Base-by-base conservation (phyloP, 1,284 basidiomycete species). In the Cutaneotrichosporon sp. region DNA sequence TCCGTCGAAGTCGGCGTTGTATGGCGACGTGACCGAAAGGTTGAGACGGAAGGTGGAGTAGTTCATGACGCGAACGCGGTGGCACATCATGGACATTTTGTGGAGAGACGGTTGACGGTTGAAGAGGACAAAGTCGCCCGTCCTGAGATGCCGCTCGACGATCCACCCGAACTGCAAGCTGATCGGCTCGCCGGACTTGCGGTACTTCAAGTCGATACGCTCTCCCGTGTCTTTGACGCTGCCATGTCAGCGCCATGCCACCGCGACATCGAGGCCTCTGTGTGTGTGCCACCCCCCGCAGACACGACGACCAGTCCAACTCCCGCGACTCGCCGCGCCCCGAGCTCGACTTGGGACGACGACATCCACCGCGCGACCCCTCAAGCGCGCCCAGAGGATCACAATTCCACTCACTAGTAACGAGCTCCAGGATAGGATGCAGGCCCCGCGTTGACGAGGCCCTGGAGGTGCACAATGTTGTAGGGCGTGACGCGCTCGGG, bases 41-140 rank as follows among this genome's bases (percentile, higher is more conserved):
- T 66, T 64, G 46, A 58, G 47, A 85, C 91, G 80, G 75, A 94
- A 66, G 20, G 91, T 99, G 29, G 97, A 99, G 80, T 98, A 99
- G 36, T 92, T 91, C 95, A 99, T 97, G 61, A 99, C 83, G 76
- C 92, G 93, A 54, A 99, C 91, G 45, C 97, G 87, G 82, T 99
- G 97, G 79, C 92, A 93, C 97, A 99, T 99, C 97, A 99, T 99
- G 84, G 92, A 95, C 97, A 99, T 99, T 81, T 99, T 99, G 82
- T 99, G 97, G 79, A 99, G 81, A 84, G 89, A 92, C 2, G 97
- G 97, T 76, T 99, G 97, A 66, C 97, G 95, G 80, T 99, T 99
- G 84, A 99, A 99, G 55, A 99, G 82, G 36, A 99, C 92, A 72
- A 86, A 97, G 76, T 98, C 94, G 83, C 97, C 97, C 72, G 98